Percentiles rank a stretch among this genome's conserved stretches.
These are phyloP conservation scores for Anethum foeniculum DNA, from an alignment of 140 eudicot genomes.

Conservation along the genomic window DNA sequence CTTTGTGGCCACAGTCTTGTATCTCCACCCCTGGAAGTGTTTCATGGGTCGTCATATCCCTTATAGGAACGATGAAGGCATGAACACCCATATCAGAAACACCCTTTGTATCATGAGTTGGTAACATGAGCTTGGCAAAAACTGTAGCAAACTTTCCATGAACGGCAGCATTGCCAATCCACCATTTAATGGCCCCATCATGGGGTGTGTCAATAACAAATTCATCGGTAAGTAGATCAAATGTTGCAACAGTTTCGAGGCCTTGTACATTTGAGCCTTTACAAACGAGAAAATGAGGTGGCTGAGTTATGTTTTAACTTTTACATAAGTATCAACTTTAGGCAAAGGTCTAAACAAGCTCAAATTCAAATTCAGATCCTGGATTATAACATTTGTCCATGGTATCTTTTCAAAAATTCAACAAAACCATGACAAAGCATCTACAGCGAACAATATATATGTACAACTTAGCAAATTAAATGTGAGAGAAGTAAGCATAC, in stretches of 20 bases:
- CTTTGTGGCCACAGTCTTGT: slow-evolving; percentile 89
- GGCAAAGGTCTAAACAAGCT: neutral
- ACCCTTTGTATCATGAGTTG: slow-evolving; percentile 56
- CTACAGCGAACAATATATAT: neutral
- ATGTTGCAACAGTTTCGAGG: slow-evolving; percentile 68
- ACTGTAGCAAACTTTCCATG: slow-evolving; percentile 93
- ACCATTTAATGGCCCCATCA: slow-evolving; percentile 92
- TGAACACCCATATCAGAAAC: slow-evolving; percentile 93
- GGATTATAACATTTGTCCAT: neutral
- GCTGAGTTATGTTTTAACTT: neutral
- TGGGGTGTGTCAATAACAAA: slow-evolving; percentile 75
- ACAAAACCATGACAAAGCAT: neutral
- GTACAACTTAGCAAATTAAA: neutral
- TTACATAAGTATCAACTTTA: neutral
- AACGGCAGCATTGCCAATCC: slow-evolving; percentile 98
- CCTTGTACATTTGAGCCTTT: slow-evolving; percentile 96
- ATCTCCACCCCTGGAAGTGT: slow-evolving; percentile 81
- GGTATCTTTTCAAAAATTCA: neutral
- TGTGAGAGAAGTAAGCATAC: slow-evolving; percentile 25
- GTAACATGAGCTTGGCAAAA: slow-evolving; percentile 77
- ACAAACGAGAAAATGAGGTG: slow-evolving; percentile 8
- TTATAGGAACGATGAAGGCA: slow-evolving; percentile 85
- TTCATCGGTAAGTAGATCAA: slow-evolving; percentile 75
- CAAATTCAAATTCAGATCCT: neutral
- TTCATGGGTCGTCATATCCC: slow-evolving; percentile 65